Evolutionary conservation across 768 basidiomycete species (phyloP).

Genomic region (Kwoniella newhampshirensis): DNA sequence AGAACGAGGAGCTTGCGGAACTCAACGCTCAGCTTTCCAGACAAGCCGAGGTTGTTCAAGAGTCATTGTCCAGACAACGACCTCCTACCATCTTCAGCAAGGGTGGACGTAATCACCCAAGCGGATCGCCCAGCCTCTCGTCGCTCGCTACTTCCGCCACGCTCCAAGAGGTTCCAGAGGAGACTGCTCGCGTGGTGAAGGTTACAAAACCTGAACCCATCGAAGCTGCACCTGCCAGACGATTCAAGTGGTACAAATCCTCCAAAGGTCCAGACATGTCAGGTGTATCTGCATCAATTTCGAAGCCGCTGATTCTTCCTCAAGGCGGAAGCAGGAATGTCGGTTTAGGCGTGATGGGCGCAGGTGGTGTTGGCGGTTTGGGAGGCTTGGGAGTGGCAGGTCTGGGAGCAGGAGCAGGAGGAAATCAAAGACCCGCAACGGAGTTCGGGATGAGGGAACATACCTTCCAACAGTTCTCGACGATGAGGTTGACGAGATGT

Average conservation of each 20-base stretch:
- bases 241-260: constrained; percentile 57
- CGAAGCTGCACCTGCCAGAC: constrained; percentile 49
- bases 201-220: constrained; percentile 49
- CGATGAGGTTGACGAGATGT: constrained; percentile 84
- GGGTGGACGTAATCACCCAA: constrained; percentile 36
- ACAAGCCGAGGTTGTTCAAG: constrained; percentile 63
- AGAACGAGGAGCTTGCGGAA: constrained; percentile 90
- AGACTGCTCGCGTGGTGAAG: constrained; percentile 52
- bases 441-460: constrained; percentile 62
- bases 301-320: constrained; percentile 40
- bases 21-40: constrained; percentile 78
- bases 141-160: constrained; percentile 46
- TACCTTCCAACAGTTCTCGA: constrained; percentile 82
- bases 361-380: constrained; percentile 1
- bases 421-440: constrained; percentile 37
- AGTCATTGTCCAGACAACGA: constrained; percentile 39
- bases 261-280: constrained; percentile 50
- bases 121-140: constrained; percentile 45
- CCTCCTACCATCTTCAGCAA: constrained; percentile 33
- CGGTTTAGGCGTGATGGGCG: constrained; percentile 12
- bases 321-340: constrained; percentile 24
- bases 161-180: constrained; percentile 52
- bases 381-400: background rate
- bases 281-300: constrained; percentile 46
- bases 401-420: constrained; percentile 4